Conservation (phyloP, 129 eudicot genomes). For the Lonicera japonica region DNA sequence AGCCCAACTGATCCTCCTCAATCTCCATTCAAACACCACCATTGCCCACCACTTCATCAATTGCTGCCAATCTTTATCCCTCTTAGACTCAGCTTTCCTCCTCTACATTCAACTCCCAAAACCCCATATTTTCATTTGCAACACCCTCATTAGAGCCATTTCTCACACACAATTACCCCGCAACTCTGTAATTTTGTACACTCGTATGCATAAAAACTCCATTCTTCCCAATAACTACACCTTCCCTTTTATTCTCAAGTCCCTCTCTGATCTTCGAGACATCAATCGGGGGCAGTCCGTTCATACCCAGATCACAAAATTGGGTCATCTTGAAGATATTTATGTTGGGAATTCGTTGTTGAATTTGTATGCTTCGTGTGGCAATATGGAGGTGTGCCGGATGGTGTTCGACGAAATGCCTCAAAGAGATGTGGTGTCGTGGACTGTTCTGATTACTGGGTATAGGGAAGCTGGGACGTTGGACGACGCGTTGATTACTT, state of each 20-base stretch:
- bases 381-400: constrained; percentile 35
- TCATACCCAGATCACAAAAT: constrained; percentile 41
- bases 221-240: constrained; percentile 48
- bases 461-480: constrained; percentile 36
- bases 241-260: constrained; percentile 57
- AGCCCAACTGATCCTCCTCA: constrained; percentile 46
- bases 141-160: constrained; percentile 36
- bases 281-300: constrained; percentile 22
- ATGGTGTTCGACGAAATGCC: constrained; percentile 71
- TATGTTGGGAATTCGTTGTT: constrained; percentile 53
- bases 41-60: constrained; percentile 44
- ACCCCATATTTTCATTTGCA: constrained; percentile 43
- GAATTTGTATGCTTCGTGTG: constrained; percentile 46
- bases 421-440: constrained; percentile 62
- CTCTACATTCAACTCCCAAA: constrained; percentile 30
- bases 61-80: constrained; percentile 35
- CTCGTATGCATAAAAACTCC: constrained; percentile 34
- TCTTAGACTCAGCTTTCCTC: constrained; percentile 33
- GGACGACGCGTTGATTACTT: constrained; percentile 36
- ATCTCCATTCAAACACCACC: constrained; percentile 41
- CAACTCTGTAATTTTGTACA: constrained; percentile 26
- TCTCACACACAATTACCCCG: constrained; percentile 29
- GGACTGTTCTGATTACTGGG: constrained; percentile 57
- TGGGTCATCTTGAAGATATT: constrained; percentile 39
- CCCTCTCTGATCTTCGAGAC: constrained; percentile 35